A percentile compares a stretch with the other conserved stretches of the same genome.
Conservation (phyloP, 1,139 yeast species). For the Candida sp. region DNA sequence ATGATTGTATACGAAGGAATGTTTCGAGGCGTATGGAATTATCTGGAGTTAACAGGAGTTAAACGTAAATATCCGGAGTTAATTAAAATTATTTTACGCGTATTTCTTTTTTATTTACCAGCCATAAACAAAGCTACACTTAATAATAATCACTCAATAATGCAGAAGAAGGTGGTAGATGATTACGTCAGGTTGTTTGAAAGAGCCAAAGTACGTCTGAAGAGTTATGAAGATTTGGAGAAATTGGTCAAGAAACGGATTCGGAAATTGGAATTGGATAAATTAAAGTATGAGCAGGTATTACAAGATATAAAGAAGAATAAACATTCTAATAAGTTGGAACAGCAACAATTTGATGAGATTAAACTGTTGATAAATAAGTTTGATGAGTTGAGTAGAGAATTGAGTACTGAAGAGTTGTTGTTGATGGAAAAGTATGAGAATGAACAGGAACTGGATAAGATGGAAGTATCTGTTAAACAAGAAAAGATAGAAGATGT, state of each 20-base stretch:
- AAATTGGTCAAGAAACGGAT: background rate
- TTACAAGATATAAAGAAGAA: background rate
- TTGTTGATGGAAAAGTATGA: background rate
- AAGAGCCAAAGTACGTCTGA: background rate
- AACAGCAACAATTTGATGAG: background rate
- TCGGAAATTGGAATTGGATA: background rate
- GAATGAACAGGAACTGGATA: background rate
- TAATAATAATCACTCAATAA: background rate
- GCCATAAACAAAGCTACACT: too few relatives aligned
- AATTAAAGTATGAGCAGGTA: background rate
- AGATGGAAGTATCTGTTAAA: background rate
- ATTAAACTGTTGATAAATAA: background rate
- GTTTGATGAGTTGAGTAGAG: background rate
- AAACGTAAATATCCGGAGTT: background rate
- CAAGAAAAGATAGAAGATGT: background rate
- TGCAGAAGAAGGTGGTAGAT: slow-evolving; percentile 1
- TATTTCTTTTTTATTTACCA: too few relatives aligned
- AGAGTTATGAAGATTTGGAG: background rate
- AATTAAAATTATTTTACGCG: too few relatives aligned
- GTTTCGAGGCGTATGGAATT: too few relatives aligned
- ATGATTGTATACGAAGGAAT: too few relatives aligned
- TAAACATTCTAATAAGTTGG: background rate
- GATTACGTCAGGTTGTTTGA: slow-evolving; percentile 2
- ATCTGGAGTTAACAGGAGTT: background rate
- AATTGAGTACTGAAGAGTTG: slow-evolving; percentile 1